Conservation (phyloP, 176 grass and related monocot species). For the Alopecurus myosuroides region DNA sequence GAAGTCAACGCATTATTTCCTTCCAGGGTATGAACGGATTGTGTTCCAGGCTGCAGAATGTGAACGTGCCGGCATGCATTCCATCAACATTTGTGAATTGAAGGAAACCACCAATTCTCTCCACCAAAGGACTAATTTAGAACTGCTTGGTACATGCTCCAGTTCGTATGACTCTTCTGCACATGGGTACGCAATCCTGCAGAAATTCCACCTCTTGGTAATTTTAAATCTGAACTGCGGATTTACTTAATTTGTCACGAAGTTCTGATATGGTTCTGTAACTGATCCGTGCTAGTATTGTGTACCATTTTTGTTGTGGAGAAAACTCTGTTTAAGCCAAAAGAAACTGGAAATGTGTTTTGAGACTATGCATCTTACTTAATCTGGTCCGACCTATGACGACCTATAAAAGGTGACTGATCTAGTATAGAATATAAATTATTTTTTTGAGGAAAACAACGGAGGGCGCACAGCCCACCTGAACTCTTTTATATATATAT, state of each 20-base stretch:
- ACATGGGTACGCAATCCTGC: not conserved
- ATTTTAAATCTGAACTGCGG: not conserved
- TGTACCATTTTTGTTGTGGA: not conserved
- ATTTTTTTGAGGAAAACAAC: too few species aligned
- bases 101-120: not conserved
- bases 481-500: too few species aligned
- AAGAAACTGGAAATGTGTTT: not conserved
- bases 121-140: not conserved
- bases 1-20: not conserved
- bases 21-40: not conserved
- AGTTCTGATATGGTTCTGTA: not conserved
- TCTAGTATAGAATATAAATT: too few species aligned
- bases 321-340: not conserved
- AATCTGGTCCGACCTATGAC: not conserved
- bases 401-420: not conserved
- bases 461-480: too few species aligned
- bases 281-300: not conserved
- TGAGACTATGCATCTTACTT: not conserved
- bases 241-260: not conserved
- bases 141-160: not conserved
- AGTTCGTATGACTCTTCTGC: not conserved
- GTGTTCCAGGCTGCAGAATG: not conserved
- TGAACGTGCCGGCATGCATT: not conserved
- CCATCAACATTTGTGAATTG: not conserved
- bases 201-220: not conserved